Base-by-base conservation (phyloP, 352 stramenopile species). In the Albugo laibachii region DNA sequence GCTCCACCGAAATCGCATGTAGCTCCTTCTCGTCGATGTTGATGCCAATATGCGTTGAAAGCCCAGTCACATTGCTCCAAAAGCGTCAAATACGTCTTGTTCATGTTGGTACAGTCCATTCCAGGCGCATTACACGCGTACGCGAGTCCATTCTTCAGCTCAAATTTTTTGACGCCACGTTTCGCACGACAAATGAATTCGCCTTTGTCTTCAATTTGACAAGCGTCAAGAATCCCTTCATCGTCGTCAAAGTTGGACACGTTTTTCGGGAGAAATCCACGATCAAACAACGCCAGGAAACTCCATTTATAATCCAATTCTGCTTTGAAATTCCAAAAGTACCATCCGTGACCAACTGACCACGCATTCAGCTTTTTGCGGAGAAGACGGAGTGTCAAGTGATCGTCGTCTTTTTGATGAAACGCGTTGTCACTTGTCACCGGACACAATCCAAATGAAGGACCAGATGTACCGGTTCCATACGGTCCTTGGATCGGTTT, bases 271-370 rank as follows among this genome's bases (percentile, higher is more conserved):
- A 87, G 78, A 14, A 56, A 59, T 11, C 74, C 73, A 13, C 65
- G 21, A 36, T 66, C 67, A 47, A 73, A 55, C n/a, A 83, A 55
- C 35, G 66, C 54, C 51, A 96, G 64, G 51, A 94, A 95, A 41
- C 77, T 84, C 88, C 88, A 97, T n/a, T 72, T 63, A n/a, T 78
- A 71, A 34, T 83, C 81, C 12, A 96, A 58, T 58, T 97, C 88
- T 1, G 84, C 95, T 52, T 92, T 82, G 62, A 95, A 97, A 56
- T 96, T 97, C 88, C 84, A 96, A 56, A 96, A 97, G 67, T 94
- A 95, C 61, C 84, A 93, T n/a, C 87, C 88, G 61, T 97, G 84
- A 18, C 81, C 83, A 20, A 92, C 63, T 0, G 71, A 75, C 52
- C 93, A 96, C 5, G 80, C 77, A 52, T 87, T 88, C 24, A 96